Evolutionary conservation across 768 basidiomycete genomes (phyloP).

Genomic region (Naganishia vaughanmartiniae): DNA sequence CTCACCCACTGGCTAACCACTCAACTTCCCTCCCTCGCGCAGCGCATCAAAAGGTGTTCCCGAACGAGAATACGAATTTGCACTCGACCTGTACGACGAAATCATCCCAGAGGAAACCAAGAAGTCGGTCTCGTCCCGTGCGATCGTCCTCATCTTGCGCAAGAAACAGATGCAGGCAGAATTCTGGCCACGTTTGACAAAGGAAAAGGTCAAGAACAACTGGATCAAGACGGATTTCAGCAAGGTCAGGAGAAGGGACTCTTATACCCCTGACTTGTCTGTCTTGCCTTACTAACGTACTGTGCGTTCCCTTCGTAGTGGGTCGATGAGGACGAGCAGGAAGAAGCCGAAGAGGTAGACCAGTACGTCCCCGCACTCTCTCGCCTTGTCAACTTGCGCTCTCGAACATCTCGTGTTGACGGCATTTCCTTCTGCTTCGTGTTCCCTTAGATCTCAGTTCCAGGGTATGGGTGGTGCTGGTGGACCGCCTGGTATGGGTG

Average conservation of each 20-base stretch:
- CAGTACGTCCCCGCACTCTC: slow-evolving; percentile 45
- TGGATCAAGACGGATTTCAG: slow-evolving; percentile 92
- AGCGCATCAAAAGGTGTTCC: slow-evolving; percentile 54
- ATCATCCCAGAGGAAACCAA: slow-evolving; percentile 71
- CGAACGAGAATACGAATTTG: slow-evolving; percentile 69
- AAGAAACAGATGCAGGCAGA: slow-evolving; percentile 75
- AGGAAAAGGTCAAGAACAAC: slow-evolving; percentile 73
- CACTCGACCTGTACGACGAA: slow-evolving; percentile 71
- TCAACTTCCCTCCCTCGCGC: not conserved
- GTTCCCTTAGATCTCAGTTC: slow-evolving; percentile 30
- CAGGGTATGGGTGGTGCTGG: slow-evolving; percentile 39
- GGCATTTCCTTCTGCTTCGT: not conserved
- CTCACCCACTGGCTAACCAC: not conserved
- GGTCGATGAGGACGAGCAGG: slow-evolving; percentile 97
- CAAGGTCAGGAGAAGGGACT: slow-evolving; percentile 53
- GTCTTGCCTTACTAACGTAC: not conserved
- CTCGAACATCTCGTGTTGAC: not conserved
- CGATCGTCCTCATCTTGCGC: slow-evolving; percentile 66
- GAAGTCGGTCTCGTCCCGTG: slow-evolving; percentile 65
- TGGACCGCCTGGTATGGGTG: slow-evolving; percentile 30
- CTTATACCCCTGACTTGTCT: slow-evolving; percentile 26
- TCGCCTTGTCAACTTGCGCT: not conserved
- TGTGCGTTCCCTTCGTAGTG: slow-evolving; percentile 55
- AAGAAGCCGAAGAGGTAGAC: slow-evolving; percentile 56
- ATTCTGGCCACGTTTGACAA: slow-evolving; percentile 90